Evolutionary conservation across 1,284 basidiomycete species (phyloP).

Genomic region (Sanghuangporus weigelae): DNA sequence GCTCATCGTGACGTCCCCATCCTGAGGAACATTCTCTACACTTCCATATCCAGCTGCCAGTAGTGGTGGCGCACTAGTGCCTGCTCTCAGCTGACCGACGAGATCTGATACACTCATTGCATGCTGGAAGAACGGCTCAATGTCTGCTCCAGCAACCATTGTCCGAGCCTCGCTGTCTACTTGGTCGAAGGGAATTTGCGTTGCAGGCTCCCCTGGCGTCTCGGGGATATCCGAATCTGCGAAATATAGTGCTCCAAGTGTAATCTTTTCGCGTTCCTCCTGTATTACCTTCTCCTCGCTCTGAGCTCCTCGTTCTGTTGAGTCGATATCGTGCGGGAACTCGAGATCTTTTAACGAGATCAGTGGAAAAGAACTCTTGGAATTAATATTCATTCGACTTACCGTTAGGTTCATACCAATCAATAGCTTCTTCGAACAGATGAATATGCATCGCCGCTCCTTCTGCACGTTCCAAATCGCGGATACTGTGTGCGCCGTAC

Average conservation of each 20-base stretch:
- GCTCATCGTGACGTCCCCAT: conserved; percentile 1
- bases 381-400: conserved; percentile 27
- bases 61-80: background rate
- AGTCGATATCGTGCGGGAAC: conserved; percentile 50
- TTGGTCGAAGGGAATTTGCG: conserved; percentile 59
- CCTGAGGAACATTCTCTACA: background rate
- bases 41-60: background rate
- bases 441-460: conserved; percentile 75
- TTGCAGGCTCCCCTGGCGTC: conserved; percentile 63
- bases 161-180: conserved; percentile 53
- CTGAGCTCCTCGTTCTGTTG: conserved; percentile 49
- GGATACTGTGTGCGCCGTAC: conserved; percentile 60
- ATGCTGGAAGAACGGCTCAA: conserved; percentile 60
- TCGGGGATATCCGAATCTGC: conserved; percentile 64
- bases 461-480: conserved; percentile 79
- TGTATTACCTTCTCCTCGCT: conserved; percentile 64
- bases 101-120: conserved; percentile 58
- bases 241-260: conserved; percentile 69
- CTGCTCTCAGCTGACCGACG: conserved; percentile 51
- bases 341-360: conserved; percentile 45
- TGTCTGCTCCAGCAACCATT: conserved; percentile 66
- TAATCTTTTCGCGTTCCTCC: conserved; percentile 72
- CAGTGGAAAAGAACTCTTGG: background rate
- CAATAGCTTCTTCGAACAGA: conserved; percentile 75
- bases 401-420: conserved; percentile 77